Conservation (phyloP, 257 asterid genomes). For the Salvia miltiorrhiza region DNA sequence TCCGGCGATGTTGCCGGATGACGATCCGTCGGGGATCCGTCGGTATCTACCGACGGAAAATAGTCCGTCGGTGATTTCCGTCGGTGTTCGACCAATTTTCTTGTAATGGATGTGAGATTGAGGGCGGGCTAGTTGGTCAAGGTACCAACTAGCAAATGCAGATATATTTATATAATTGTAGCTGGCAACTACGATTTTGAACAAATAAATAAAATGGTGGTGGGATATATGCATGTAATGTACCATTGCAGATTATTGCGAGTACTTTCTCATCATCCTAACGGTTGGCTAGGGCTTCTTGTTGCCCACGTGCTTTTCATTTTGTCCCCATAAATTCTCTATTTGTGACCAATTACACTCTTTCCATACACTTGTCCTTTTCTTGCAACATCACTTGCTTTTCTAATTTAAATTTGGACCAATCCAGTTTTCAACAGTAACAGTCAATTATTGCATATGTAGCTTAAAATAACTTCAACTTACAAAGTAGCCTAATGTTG, state of each 20-base stretch:
- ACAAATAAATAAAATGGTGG: background rate
- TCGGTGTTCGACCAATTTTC: too few relatives aligned
- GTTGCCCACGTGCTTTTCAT: constrained; percentile 25
- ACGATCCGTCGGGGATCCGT: too few relatives aligned
- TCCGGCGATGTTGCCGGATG: too few relatives aligned
- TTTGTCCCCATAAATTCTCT: background rate
- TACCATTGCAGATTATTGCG: background rate
- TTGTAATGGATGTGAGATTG: too few relatives aligned
- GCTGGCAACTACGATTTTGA: constrained; percentile 10
- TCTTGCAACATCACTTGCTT: background rate
- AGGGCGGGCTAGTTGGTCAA: constrained; percentile 21
- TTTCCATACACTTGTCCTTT: constrained; percentile 8
- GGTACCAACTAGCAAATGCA: constrained; percentile 30
- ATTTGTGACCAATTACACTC: background rate
- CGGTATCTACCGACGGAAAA: too few relatives aligned
- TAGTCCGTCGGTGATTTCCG: too few relatives aligned
- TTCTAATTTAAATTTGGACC: constrained; percentile 1
- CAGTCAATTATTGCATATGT: background rate
- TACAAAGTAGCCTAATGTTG: too few relatives aligned
- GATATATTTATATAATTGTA: constrained; percentile 2
- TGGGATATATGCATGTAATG: background rate
- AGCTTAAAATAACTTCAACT: background rate
- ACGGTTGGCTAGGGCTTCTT: constrained; percentile 13
- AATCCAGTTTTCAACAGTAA: background rate
- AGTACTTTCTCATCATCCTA: background rate